Evolutionary conservation across 1,139 yeast genomes (phyloP).

Genomic region (Yamadazyma kanchanaburiensis): DNA sequence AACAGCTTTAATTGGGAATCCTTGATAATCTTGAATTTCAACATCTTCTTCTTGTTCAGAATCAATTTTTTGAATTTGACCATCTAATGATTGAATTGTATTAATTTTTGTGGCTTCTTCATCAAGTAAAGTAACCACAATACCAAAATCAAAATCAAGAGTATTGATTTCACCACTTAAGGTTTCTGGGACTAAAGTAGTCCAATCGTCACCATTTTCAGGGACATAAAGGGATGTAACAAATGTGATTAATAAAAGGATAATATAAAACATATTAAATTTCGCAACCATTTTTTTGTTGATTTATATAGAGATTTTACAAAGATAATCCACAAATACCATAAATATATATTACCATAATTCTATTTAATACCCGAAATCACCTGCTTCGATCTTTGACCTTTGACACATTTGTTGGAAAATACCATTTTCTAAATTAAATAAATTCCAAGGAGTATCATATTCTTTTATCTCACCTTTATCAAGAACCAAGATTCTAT

Average conservation of each 20-base stretch:
- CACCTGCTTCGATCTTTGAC: slow-evolving; percentile 17
- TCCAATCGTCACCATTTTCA: slow-evolving; percentile 35
- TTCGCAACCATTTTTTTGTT: slow-evolving; percentile 2
- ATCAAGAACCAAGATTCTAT: slow-evolving; percentile 35
- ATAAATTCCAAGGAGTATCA: slow-evolving; percentile 45
- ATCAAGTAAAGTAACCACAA: slow-evolving; percentile 28
- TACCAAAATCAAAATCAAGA: slow-evolving; percentile 32
- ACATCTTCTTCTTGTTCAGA: neutral
- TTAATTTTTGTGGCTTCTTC: slow-evolving; percentile 11
- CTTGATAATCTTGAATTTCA: slow-evolving; percentile 1
- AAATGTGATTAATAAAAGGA: neutral
- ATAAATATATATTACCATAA: neutral
- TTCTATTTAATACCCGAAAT: too few species aligned
- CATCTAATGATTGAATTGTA: slow-evolving; percentile 24
- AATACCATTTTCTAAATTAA: slow-evolving; percentile 27
- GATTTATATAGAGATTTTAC: too few species aligned
- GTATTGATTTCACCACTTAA: slow-evolving; percentile 19
- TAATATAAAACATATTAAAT: neutral
- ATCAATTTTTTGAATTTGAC: slow-evolving; percentile 24
- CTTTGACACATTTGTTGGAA: slow-evolving; percentile 39
- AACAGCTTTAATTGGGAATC: slow-evolving; percentile 18
- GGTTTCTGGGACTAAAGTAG: slow-evolving; percentile 18
- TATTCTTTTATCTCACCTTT: slow-evolving; percentile 59
- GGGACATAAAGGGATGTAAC: slow-evolving; percentile 22
- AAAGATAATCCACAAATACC: too few species aligned